Evolutionary conservation across 192 early-diverging fungal species (phyloP).

Genomic region (Chytriomyces sp.): DNA sequence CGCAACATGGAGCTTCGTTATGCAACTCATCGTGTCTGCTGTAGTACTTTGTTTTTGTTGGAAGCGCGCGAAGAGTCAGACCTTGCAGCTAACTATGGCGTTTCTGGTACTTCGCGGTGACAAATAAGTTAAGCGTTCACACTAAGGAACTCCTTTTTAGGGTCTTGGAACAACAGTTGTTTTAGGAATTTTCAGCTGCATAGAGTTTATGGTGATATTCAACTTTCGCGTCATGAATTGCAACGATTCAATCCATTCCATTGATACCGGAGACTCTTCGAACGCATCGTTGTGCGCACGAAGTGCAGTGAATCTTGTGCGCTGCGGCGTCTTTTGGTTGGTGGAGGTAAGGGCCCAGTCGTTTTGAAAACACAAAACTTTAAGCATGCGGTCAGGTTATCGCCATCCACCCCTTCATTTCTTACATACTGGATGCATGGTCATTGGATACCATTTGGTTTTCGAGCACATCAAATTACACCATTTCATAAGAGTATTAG

Average conservation of each 20-base stretch:
- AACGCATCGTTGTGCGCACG: constrained; percentile 4
- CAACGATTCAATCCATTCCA: not conserved
- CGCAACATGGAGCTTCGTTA: constrained; percentile 17
- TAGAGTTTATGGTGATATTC: constrained; percentile 10
- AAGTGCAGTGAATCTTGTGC: not conserved
- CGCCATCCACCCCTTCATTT: constrained; percentile 14
- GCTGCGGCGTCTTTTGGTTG: constrained; percentile 12
- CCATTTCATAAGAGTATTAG: not conserved
- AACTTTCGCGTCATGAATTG: constrained; percentile 14
- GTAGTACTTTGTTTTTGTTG: not conserved
- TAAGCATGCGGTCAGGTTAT: not conserved
- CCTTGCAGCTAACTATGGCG: not conserved
- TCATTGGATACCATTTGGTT: constrained; percentile 15
- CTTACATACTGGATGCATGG: constrained; percentile 13
- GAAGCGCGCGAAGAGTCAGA: constrained; percentile 1
- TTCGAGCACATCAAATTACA: not conserved
- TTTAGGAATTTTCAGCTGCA: not conserved
- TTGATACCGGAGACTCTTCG: constrained; percentile 17
- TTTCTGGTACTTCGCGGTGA: not conserved
- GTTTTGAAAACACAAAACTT: not conserved
- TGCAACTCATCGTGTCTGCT: constrained; percentile 11
- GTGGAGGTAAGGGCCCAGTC: constrained; percentile 2
- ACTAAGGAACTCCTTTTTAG: not conserved
- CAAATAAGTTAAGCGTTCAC: not conserved
- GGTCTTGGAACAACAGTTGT: not conserved